These are phyloP conservation scores for Trypanosoma cruzi DNA, from an alignment of 208 protist species.

Conservation along the genomic window DNA sequence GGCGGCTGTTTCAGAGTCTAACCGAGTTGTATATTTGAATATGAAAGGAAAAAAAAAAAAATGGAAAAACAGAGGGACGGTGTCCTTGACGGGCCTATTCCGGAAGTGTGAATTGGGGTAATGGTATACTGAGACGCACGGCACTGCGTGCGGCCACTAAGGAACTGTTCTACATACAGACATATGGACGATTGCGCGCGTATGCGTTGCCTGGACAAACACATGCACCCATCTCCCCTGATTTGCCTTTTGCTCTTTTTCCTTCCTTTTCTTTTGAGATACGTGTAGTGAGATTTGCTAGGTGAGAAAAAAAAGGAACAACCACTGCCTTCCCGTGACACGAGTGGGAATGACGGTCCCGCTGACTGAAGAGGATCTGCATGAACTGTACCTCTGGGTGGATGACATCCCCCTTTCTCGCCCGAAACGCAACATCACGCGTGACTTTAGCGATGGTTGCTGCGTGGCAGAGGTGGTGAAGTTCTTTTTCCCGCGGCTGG, in stretches of 20 bases:
- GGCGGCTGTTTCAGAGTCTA: no score
- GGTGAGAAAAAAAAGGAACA: background rate
- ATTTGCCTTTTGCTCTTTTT: background rate
- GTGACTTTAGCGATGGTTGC: constrained; percentile 98
- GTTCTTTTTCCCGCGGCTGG: constrained; percentile 96
- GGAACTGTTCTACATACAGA: no score
- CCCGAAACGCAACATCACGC: constrained; percentile 96
- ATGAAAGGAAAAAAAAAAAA: background rate
- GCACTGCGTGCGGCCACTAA: background rate
- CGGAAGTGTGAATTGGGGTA: background rate
- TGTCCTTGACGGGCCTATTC: background rate
- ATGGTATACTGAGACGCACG: background rate
- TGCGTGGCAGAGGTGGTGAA: constrained; percentile 96
- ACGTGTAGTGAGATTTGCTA: background rate
- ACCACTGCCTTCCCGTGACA: background rate
- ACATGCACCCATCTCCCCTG: constrained; percentile 14
- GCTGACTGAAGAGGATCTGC: constrained; percentile 94
- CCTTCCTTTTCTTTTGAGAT: constrained; percentile 6
- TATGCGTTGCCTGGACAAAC: background rate
- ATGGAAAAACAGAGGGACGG: background rate
- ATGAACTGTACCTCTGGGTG: constrained; percentile 97
- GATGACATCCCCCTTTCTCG: constrained; percentile 97
- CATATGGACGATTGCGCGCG: no score
- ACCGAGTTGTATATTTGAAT: background rate
- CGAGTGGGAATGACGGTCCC: constrained; percentile 40